phyloP scores from a whole-genome alignment of 371 early-diverging fungal species.

The Encephalitozoon romaleae region DNA sequence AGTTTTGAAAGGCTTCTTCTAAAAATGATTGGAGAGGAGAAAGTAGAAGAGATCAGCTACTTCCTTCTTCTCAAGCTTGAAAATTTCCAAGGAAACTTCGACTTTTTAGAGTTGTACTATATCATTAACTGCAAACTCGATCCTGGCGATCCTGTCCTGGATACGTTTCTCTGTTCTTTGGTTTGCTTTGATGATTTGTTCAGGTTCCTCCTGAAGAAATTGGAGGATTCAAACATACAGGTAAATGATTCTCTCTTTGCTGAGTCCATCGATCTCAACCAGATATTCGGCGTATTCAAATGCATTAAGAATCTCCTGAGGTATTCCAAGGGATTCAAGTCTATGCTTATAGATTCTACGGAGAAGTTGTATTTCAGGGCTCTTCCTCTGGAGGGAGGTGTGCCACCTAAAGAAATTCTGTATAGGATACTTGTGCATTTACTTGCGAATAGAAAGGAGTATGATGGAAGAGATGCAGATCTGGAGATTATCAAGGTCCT shows the following conservation, averaged over 20 bases:
- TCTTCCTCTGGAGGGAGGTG: neutral
- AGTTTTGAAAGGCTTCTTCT: slow-evolving; percentile 36
- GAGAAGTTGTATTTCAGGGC: neutral
- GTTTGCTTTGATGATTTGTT: slow-evolving; percentile 19
- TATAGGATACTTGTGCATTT: slow-evolving; percentile 3
- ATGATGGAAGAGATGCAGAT: neutral
- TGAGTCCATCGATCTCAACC: slow-evolving; percentile 24
- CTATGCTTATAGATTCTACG: neutral
- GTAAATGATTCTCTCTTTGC: neutral
- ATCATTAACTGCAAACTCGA: slow-evolving; percentile 9
- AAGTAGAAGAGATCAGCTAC: neutral
- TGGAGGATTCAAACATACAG: neutral
- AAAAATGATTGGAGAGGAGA: slow-evolving; percentile 10
- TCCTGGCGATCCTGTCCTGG: neutral
- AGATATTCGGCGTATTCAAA: slow-evolving; percentile 24
- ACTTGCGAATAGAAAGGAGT: neutral
- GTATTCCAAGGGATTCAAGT: slow-evolving; percentile 22
- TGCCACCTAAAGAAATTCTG: neutral
- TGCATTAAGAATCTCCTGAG: slow-evolving; percentile 5
- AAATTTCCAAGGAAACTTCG: neutral
- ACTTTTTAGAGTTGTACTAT: slow-evolving; percentile 14
- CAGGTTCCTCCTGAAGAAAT: neutral
- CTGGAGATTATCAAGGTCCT: neutral
- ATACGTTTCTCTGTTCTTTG: neutral
- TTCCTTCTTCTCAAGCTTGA: slow-evolving; percentile 3